A percentile compares a stretch with the other conserved stretches of the same genome.
These are phyloP conservation scores for Tetrapisispora phaffii DNA, from an alignment of 805 yeast species.

Conservation along the genomic window DNA sequence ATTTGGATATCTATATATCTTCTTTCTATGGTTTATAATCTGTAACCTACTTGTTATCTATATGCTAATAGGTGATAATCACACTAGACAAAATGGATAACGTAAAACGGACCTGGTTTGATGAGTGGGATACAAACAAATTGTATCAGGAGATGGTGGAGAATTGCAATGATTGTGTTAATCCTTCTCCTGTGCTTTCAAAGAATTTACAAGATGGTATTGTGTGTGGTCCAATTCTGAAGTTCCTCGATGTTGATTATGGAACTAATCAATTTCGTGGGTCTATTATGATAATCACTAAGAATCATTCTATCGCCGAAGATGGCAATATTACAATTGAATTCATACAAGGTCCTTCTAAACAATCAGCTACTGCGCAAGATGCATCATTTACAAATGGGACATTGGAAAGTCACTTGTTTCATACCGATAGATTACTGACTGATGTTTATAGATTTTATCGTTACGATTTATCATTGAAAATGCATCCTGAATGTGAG, in stretches of 20 bases:
- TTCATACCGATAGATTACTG: conserved; percentile 31
- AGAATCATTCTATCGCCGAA: conserved; percentile 30
- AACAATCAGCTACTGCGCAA: conserved; percentile 25
- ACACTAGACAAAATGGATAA: neutral
- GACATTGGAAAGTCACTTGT: conserved; percentile 35
- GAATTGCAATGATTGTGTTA: conserved; percentile 15
- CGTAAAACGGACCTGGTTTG: conserved; percentile 12
- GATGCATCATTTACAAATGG: conserved; percentile 7
- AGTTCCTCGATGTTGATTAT: conserved; percentile 57
- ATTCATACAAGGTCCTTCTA: conserved; percentile 5
- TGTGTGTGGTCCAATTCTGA: conserved; percentile 67
- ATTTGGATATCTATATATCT: too few relatives aligned
- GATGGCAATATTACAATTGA: conserved; percentile 22
- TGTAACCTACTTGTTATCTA: too few relatives aligned
- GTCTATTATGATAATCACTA: conserved; percentile 49
- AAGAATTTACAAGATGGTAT: conserved; percentile 13
- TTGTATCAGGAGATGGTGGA: conserved; percentile 15
- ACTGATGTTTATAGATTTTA: conserved; percentile 45
- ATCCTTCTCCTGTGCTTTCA: conserved; percentile 14
- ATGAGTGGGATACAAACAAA: conserved; percentile 19
- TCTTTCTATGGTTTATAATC: too few relatives aligned
- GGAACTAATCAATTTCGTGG: conserved; percentile 48
- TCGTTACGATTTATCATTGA: conserved; percentile 51
- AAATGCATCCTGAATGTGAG: conserved; percentile 36
- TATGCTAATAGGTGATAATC: neutral